These are phyloP conservation scores for Fomitiporia mediterranea DNA, from an alignment of 1,284 basidiomycete species.

Conservation along the genomic window DNA sequence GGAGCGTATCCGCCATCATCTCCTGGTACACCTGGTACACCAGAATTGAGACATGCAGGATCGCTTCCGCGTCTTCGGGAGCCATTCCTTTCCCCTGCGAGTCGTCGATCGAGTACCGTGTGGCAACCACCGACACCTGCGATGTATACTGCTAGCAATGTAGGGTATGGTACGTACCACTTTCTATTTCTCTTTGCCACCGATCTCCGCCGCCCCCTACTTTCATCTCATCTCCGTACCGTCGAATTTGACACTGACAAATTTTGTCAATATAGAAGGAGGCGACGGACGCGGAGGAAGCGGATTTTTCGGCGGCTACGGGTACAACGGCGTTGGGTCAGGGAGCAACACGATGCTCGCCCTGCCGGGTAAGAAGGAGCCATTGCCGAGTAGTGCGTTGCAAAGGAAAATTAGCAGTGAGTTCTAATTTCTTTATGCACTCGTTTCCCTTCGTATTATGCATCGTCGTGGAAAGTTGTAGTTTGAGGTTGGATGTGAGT, in stretches of 20 bases:
- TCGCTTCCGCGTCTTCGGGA: constrained; percentile 41
- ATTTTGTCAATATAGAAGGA: background rate
- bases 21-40: constrained; percentile 13
- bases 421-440: background rate
- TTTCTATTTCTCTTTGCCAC: background rate
- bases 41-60: constrained; percentile 8
- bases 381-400: constrained; percentile 18
- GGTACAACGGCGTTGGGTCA: constrained; percentile 7
- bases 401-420: constrained; percentile 15
- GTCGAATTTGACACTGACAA: no score
- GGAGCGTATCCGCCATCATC: constrained; percentile 9
- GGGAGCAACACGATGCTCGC: constrained; percentile 9
- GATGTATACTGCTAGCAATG: background rate
- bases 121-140: constrained; percentile 50
- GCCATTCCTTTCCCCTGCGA: constrained; percentile 64
- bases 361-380: constrained; percentile 19
- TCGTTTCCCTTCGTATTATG: background rate
- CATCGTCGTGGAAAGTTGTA: background rate
- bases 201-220: no score
- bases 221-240: no score
- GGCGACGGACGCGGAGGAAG: background rate
- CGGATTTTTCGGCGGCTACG: constrained; percentile 9
- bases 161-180: background rate
- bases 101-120: constrained; percentile 51
- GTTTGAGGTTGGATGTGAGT: background rate